phyloP scores from a whole-genome alignment of 306 rosid species.

The Rosa rugosa region DNA sequence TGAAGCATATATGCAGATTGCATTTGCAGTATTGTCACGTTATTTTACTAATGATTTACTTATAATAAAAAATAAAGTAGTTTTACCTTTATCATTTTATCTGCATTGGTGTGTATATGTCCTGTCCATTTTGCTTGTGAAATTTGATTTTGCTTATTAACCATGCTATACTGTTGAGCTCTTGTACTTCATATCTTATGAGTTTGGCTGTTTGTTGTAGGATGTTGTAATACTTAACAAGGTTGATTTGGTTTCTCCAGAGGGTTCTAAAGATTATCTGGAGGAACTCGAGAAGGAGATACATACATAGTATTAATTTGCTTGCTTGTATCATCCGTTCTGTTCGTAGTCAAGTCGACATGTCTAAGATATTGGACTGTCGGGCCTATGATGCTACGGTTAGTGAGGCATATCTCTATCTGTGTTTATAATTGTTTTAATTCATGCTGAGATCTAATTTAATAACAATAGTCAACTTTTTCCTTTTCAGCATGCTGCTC shows the following conservation, averaged over 20 bases:
- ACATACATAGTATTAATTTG: slow-evolving; percentile 72
- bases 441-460: slow-evolving; percentile 19
- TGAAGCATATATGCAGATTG: slow-evolving; percentile 86
- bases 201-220: slow-evolving; percentile 52
- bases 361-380: slow-evolving; percentile 72
- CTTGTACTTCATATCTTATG: slow-evolving; percentile 24
- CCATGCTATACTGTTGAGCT: neutral
- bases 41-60: neutral
- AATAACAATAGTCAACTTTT: neutral
- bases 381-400: slow-evolving; percentile 72
- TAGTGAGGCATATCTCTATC: slow-evolving; percentile 27
- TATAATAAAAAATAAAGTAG: neutral
- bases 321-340: slow-evolving; percentile 76
- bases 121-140: neutral
- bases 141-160: neutral
- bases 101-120: neutral
- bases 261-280: slow-evolving; percentile 51
- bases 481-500: slow-evolving; percentile 59
- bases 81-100: neutral
- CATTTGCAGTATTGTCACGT: slow-evolving; percentile 69
- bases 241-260: slow-evolving; percentile 92
- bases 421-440: slow-evolving; percentile 5
- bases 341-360: slow-evolving; percentile 76
- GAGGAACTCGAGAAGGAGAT: slow-evolving; percentile 81
- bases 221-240: slow-evolving; percentile 91